Base-by-base conservation (phyloP, 371 early-diverging fungal genomes). In the Mycotypha africana region DNA sequence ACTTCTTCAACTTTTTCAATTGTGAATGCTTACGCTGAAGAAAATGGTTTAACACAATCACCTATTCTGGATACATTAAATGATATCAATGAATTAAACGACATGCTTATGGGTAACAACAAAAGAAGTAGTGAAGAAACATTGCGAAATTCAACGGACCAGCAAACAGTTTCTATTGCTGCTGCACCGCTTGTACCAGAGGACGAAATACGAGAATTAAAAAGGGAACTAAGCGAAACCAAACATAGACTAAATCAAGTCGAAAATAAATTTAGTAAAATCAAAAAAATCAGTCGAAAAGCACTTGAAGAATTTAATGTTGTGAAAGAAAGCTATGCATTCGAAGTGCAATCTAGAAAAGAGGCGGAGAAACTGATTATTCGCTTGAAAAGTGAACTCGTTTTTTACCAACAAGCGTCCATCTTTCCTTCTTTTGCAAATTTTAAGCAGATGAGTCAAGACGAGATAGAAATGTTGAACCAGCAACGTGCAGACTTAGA, bases 271-370 rank as follows among this genome's bases (percentile, higher is more conserved):
- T 65, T 70, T n/a, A 65, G 51, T 20, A 67, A 65, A 24, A 67
- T 70, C 38, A 70, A 74, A 62, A 47, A 56, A 9, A 66, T 69
- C 31, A 68, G 71, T 43, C 41, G 71, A 49, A 65, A 65, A n/a
- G 75, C 71, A 9, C 40, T 71, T 25, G 71, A 74, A 31, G 71
- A 74, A 36, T 70, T 70, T 43, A 58, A 62, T 24, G 53, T 52
- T 32, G 62, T 73, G 9, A 74, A 70, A 49, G 67, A 70, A 12
- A 62, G 62, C 3, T 75, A 69, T 54, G 51, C 54, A 3, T 51
- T 51, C 1, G 75, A 75, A 42, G 58, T 67, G 0, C 45, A 50
- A 9, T 62, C 70, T 2, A 55, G 75, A 34, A 58, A 51, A 41
- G 61, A 62, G 9, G 62, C 65, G 1, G 75, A 75, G 24, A 47